phyloP scores from a whole-genome alignment of 2,329 filamentous ascomycete genomes.

The Aspergillus proliferans region DNA sequence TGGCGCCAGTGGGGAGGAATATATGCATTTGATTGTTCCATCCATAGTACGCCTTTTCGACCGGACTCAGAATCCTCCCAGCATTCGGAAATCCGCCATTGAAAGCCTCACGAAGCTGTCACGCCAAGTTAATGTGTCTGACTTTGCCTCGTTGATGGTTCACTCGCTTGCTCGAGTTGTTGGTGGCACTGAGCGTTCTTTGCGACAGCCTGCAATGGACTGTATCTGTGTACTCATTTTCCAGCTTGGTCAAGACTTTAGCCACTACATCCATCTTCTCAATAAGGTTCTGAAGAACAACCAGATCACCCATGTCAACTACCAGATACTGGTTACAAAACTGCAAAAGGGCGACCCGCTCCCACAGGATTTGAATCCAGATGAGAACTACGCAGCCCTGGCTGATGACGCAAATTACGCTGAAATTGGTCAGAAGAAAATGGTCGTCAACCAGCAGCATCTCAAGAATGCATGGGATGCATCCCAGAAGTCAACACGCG shows the following conservation, averaged over 20 bases:
- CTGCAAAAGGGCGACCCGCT: slow-evolving; percentile 88
- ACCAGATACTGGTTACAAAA: slow-evolving; percentile 85
- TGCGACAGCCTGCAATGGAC: slow-evolving; percentile 80
- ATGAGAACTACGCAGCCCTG: slow-evolving; percentile 70
- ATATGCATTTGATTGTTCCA: slow-evolving; percentile 97
- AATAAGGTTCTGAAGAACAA: slow-evolving; percentile 76
- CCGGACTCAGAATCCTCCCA: slow-evolving; percentile 71
- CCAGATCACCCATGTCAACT: slow-evolving; percentile 82
- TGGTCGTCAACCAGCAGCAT: slow-evolving; percentile 96
- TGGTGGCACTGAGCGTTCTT: slow-evolving; percentile 61
- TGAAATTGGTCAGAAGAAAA: slow-evolving; percentile 84
- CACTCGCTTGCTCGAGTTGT: slow-evolving; percentile 84
- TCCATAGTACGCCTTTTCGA: slow-evolving; percentile 94
- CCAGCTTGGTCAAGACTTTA: slow-evolving; percentile 89
- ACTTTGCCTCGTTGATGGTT: slow-evolving; percentile 93
- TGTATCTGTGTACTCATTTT: slow-evolving; percentile 93
- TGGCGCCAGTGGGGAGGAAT: slow-evolving; percentile 90
- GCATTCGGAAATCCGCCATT: slow-evolving; percentile 80
- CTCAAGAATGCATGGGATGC: slow-evolving; percentile 96
- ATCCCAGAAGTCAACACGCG: slow-evolving; percentile 89
- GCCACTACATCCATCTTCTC: slow-evolving; percentile 88
- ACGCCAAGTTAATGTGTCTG: slow-evolving; percentile 91
- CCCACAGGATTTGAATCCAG: slow-evolving; percentile 88
- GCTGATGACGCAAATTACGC: slow-evolving; percentile 74
- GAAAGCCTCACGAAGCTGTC: slow-evolving; percentile 93